Evolutionary conservation across 352 stramenopile species (phyloP).

Genomic region (Globisporangium apiculatum): DNA sequence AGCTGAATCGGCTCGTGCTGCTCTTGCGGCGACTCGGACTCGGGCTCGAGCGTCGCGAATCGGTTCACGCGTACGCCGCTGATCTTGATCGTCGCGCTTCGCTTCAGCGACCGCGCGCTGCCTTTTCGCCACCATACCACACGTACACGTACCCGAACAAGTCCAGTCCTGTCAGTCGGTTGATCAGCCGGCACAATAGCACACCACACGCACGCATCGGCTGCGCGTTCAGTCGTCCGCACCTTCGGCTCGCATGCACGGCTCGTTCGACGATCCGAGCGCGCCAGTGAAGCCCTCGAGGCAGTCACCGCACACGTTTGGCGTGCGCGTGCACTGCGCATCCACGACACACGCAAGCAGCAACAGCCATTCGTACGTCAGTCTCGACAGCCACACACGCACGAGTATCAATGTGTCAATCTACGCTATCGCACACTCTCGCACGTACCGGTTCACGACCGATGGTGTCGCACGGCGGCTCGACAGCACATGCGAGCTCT

Average conservation of each 20-base stretch:
- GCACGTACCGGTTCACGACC: constrained; percentile 38
- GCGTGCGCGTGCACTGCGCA: constrained; percentile 32
- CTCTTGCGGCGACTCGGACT: not conserved
- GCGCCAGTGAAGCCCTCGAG: constrained; percentile 39
- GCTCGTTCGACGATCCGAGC: constrained; percentile 26
- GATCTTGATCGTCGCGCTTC: constrained; percentile 42
- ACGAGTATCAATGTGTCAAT: not conserved
- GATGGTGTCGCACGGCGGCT: constrained; percentile 34
- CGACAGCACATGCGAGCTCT: constrained; percentile 40
- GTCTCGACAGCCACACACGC: no score
- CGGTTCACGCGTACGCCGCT: constrained; percentile 60
- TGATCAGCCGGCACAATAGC: no score
- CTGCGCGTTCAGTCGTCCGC: not conserved
- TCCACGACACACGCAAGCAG: no score
- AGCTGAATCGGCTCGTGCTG: not conserved
- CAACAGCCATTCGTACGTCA: no score
- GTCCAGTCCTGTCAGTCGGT: not conserved
- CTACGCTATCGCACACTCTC: not conserved
- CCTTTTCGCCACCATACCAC: not conserved
- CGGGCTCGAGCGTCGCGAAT: constrained; percentile 3
- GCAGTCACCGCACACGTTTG: constrained; percentile 69
- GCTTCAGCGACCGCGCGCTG: not conserved
- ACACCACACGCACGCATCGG: not conserved
- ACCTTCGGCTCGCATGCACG: constrained; percentile 18
- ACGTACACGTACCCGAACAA: not conserved